Base-by-base conservation (phyloP, 2,329 filamentous ascomycete species). In the Exophiala aquamarina region DNA sequence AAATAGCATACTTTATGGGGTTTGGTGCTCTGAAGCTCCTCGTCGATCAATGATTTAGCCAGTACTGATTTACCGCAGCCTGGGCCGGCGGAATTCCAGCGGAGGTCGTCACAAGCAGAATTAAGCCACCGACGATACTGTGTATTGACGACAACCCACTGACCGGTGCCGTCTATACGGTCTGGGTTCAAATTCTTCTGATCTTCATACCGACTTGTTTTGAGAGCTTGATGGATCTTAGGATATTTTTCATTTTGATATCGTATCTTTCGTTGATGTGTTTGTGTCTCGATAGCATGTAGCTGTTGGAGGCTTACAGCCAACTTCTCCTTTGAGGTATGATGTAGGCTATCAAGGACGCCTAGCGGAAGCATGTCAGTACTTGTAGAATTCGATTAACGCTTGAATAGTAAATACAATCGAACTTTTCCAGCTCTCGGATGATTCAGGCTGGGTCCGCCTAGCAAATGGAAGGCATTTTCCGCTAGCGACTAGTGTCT, bases 41-140 rank as follows among this genome's bases (percentile, higher is more conserved):
- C 15, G 34, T 70, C 63, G 9, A 70, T 55, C 1, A 71, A 55
- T 2, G 59, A 63, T 51, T 57, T 62, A 0, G 65, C 51, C 0
- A 71, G 56, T 0, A 71, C 67, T 15, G 67, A 70, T 47, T 71
- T 71, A 3, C 68, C 67, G 48, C 65, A 70, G n/a, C 68, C 68
- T 15, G 66, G 67, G 41, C 69, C 66, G 2, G 68, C 69, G 6
- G 66, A 66, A 3, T 70, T 57, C 67, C 62, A 70, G n/a, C 71
- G 61, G 14, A 70, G 55, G 42, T 60, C 54, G 29, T 60, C 47
- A 2, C 20, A 4, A 2, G 8, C 3, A 32, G 44, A 62, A 4
- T 59, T 11, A 17, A n/a, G 47, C 66, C 63, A 69, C 4, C 45
- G 14, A 4, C 34, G 41, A 46, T 61, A 69, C 17, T 54, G 21